Evolutionary conservation across 495 filamentous ascomycete species (phyloP), one percentile per base, ranked within the genome.

Genomic region (Talaromyces stipitatus): DNA sequence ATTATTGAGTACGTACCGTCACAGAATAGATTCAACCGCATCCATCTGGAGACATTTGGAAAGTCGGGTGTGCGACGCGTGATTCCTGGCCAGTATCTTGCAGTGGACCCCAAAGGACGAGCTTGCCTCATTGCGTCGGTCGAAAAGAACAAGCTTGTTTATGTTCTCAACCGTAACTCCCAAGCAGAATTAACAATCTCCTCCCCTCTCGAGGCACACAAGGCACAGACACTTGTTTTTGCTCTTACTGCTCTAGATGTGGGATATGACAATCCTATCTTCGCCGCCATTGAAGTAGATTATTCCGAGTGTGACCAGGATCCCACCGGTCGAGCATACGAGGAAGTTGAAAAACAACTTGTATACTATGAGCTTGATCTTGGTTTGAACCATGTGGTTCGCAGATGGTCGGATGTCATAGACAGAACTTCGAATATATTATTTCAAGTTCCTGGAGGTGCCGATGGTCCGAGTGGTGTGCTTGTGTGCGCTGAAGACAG

Each of bases 61-160:
- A 97, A 97, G 70, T 96, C 92, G 11, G 95, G 94, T n/a, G 82
- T 96, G 20, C 86, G 95, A 30, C 83, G 95, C 54, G 92, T 97
- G 14, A 82, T 99, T 60, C 95, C 95, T 2, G 95, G 95, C 12
- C 90, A 99, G 66, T 97, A 94, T 66, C 79, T 99, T 18, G 94
- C 91, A 2, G 87, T 87, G 8, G 95, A 99, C 68, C 95, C 95
- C 8, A 95, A 95, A 69, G 95, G 95, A 36, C 82, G 95, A 70
- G 95, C 95, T 32, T 96, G 91, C 69, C 78, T 99, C 62, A 90
- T 97, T 50, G 89, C 95, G 6, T 90, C 91, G 8, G 79, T 94
- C 57, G 95, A 99, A 72, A 99, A 99, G 83, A 97, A 97, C 73
- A 97, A 97, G 75, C 88, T 99, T 62, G 95, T 97, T 66, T 99